Evolutionary conservation across 176 grass and related monocot genomes (phyloP).

Genomic region (Elaeis guineensis): DNA sequence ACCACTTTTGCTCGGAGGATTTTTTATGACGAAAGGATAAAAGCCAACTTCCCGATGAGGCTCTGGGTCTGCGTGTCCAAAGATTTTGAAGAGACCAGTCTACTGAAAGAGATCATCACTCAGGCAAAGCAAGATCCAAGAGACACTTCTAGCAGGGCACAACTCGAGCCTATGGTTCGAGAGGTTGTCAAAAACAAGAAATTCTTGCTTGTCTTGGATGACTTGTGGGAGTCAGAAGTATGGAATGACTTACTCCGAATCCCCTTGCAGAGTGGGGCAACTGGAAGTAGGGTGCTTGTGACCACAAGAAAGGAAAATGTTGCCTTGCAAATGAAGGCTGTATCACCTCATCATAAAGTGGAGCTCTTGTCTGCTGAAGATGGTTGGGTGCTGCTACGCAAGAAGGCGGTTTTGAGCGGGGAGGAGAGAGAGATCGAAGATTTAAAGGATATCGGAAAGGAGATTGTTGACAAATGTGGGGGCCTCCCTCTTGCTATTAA

Average conservation of each 20-base stretch:
- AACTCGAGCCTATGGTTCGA: conserved; percentile 9
- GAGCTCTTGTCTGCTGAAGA: conserved; percentile 18
- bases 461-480: too few species aligned
- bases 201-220: conserved; percentile 23
- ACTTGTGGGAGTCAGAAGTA: conserved; percentile 15
- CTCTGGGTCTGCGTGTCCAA: conserved; percentile 26
- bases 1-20: conserved; percentile 17
- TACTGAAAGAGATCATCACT: conserved; percentile 22
- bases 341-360: conserved; percentile 8
- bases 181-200: conserved; percentile 4
- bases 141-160: not conserved
- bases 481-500: too few species aligned
- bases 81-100: not conserved
- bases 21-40: not conserved
- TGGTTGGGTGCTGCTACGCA: conserved; percentile 24
- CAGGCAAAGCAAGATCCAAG: not conserved
- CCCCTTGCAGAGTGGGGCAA: conserved; percentile 10
- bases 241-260: conserved; percentile 17
- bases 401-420: conserved; percentile 19
- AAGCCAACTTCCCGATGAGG: conserved; percentile 20
- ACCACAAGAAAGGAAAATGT: conserved; percentile 28
- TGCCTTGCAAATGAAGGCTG: conserved; percentile 17
- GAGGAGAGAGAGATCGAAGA: not conserved
- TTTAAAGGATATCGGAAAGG: not conserved
- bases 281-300: conserved; percentile 19